Base-by-base conservation (phyloP, 2,329 filamentous ascomycete species). In the Venturia pyrina region DNA sequence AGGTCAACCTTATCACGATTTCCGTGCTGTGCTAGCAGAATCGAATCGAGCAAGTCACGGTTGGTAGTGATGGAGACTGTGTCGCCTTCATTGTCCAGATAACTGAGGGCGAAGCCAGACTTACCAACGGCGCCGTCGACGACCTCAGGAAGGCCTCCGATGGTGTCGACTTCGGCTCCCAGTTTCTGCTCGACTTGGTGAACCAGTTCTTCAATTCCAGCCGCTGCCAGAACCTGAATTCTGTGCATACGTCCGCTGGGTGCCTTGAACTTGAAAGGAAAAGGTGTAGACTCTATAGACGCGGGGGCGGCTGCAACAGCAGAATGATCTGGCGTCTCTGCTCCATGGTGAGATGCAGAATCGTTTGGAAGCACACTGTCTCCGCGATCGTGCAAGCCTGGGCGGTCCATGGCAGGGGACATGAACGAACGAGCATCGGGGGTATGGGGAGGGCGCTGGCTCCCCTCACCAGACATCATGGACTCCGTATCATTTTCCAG, bases 241-340 rank as follows among this genome's bases (percentile, higher is more conserved):
- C 95, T 87, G 77, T 99, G 95, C 21, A 98, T 93, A 64, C 95
- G 90, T 59, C 93, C 95, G 71, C 91, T 93, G 1, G 95, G 95
- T 1, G 95, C 92, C 81, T 98, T 98, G 85, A 99, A 99, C 78
- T 99, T 99, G 87, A 99, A 99, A 2, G 93, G 87, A 78, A 98
- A 99, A 0, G 93, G 91, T 13, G 85, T 77, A 70, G 96, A 90
- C 71, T 90, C 81, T 15, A 77, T 67, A 7, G 76, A 72, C 1
- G 84, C 80, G 6, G 82, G 78, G 21, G 87, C 82, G 60, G 88
- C 82, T 19, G 80, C 81, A 32, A 87, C 77, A 8, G 82, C 79
- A 24, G 89, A 92, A 65, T 85, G 87, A 24, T 87, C 81, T 15
- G 90, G 91, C 2, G 89, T 91, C 60, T 93, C 90, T 46, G 86